These are phyloP conservation scores for Rhynchosporium secalis DNA, from an alignment of 2,329 filamentous ascomycete genomes.

Conservation along the genomic window DNA sequence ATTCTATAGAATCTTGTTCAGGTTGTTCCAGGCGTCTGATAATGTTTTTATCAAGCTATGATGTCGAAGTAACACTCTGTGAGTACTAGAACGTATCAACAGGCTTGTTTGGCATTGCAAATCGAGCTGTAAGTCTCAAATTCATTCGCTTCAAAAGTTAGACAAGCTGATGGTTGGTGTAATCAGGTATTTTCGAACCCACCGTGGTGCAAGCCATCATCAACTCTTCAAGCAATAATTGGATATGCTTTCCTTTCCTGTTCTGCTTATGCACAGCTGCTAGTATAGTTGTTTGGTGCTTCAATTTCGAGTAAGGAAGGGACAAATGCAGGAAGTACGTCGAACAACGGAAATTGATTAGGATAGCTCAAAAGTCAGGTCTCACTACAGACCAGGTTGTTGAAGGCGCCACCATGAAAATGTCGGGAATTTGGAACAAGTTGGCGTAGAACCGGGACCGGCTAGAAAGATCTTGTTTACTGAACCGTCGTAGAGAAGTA, in stretches of 20 bases:
- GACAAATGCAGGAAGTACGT: slow-evolving; percentile 43
- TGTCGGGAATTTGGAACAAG: slow-evolving; percentile 12
- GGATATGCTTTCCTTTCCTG: slow-evolving; percentile 47
- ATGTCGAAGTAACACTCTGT: slow-evolving; percentile 46
- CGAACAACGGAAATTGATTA: slow-evolving; percentile 40
- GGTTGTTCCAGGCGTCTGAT: slow-evolving; percentile 46
- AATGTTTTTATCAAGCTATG: slow-evolving; percentile 48
- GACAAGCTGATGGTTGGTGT: not conserved
- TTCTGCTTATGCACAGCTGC: slow-evolving; percentile 43
- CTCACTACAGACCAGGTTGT: slow-evolving; percentile 30
- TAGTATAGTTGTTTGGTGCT: slow-evolving; percentile 43
- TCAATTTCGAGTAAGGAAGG: slow-evolving; percentile 45
- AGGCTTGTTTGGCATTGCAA: slow-evolving; percentile 46
- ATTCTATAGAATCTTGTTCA: slow-evolving; percentile 46
- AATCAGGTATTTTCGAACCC: slow-evolving; percentile 46
- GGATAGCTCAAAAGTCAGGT: slow-evolving; percentile 37
- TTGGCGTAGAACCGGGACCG: slow-evolving; percentile 12
- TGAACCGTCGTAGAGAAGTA: not conserved
- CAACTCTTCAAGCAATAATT: slow-evolving; percentile 45
- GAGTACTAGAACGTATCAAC: slow-evolving; percentile 49
- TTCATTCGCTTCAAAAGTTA: not conserved
- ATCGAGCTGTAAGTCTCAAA: slow-evolving; percentile 42
- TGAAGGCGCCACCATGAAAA: slow-evolving; percentile 24
- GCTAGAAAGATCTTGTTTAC: slow-evolving; percentile 16
- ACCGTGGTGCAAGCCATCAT: slow-evolving; percentile 48